Evolutionary conservation across 306 rosid species (phyloP).

Genomic region (Potentilla sterilis): DNA sequence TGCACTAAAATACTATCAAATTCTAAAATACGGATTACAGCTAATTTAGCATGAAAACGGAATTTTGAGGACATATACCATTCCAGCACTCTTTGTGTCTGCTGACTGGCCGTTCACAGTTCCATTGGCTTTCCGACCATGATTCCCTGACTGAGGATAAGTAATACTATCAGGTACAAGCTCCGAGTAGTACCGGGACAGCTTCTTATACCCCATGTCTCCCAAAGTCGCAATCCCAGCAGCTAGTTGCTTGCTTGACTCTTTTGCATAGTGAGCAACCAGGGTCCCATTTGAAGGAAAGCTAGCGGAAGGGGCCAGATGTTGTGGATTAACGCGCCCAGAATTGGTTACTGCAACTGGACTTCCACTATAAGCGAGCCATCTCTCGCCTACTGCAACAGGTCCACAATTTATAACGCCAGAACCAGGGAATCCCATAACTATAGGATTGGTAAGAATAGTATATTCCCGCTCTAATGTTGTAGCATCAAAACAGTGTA

Average conservation of each 20-base stretch:
- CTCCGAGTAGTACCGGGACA: constrained; percentile 81
- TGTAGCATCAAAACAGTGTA: constrained; percentile 80
- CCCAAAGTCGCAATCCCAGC: constrained; percentile 83
- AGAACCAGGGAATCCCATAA: constrained; percentile 53
- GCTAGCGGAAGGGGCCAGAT: constrained; percentile 67
- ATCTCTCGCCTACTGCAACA: constrained; percentile 91
- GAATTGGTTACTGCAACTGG: constrained; percentile 49
- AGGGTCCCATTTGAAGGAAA: constrained; percentile 80
- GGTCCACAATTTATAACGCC: constrained; percentile 90
- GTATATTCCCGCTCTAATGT: constrained; percentile 78
- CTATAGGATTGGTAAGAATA: constrained; percentile 75
- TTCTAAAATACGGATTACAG: neutral
- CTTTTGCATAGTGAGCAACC: constrained; percentile 94
- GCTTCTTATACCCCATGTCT: constrained; percentile 90
- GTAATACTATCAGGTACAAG: constrained; percentile 59
- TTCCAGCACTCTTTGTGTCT: constrained; percentile 72
- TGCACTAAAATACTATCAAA: neutral
- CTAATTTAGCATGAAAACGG: constrained; percentile 19
- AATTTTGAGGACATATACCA: constrained; percentile 48
- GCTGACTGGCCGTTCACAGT: constrained; percentile 50
- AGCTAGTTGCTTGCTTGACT: constrained; percentile 97
- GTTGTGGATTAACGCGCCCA: constrained; percentile 74
- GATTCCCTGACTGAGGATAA: constrained; percentile 50
- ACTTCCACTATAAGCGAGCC: constrained; percentile 95
- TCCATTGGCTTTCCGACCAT: constrained; percentile 56